A percentile compares a stretch with the other conserved stretches of the same genome.
These are phyloP conservation scores for Gardenia jasminoides DNA, from an alignment of 257 asterid genomes.

Conservation along the genomic window DNA sequence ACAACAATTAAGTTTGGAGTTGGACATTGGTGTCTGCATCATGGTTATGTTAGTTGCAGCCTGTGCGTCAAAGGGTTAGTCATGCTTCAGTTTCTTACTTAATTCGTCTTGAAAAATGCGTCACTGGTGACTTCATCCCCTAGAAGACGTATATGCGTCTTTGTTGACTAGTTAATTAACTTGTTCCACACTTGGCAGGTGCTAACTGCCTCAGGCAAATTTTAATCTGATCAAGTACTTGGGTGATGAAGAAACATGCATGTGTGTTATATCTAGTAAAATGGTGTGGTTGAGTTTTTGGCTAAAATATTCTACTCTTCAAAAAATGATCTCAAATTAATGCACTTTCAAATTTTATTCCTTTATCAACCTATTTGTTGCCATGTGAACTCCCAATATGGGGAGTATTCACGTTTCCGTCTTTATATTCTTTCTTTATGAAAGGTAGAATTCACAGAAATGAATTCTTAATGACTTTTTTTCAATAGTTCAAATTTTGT, in stretches of 20 bases:
- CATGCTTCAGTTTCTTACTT: background rate
- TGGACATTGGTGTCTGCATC: background rate
- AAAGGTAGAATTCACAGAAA: too few species aligned
- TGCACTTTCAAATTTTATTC: too few species aligned
- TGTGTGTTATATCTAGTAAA: too few species aligned
- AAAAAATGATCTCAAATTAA: too few species aligned
- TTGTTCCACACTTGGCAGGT: background rate
- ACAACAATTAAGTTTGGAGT: background rate
- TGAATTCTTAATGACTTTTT: too few species aligned
- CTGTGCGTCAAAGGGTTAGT: background rate
- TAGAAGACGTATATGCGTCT: background rate
- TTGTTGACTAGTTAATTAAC: background rate
- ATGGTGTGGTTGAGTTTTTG: too few species aligned
- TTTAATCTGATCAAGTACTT: background rate
- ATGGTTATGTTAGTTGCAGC: background rate
- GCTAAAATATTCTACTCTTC: too few species aligned
- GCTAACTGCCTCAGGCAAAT: background rate
- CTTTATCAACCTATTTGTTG: too few species aligned
- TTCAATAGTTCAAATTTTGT: too few species aligned
- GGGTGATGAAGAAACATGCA: background rate
- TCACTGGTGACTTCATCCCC: slow-evolving; percentile 31
- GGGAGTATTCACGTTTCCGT: too few species aligned
- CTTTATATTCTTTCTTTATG: too few species aligned
- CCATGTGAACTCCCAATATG: background rate
- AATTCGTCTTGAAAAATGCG: background rate